Base-by-base conservation (phyloP, 345 rosid genomes). In the Luvunga scandens region DNA sequence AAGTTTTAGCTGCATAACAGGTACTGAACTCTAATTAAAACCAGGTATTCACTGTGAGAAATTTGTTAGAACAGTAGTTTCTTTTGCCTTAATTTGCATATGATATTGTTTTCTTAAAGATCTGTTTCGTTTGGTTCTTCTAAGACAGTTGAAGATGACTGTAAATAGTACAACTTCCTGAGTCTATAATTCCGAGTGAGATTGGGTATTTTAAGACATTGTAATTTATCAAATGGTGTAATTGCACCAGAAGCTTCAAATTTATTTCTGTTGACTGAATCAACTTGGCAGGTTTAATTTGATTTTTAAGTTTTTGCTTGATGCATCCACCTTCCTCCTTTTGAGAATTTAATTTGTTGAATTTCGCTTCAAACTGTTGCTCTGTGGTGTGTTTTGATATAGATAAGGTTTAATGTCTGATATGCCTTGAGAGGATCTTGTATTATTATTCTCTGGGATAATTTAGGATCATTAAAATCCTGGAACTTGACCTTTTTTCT, bases 401-500 rank as follows among this genome's bases (percentile, higher is more conserved):
- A 45, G 38, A 24, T 62, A 50, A 4, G 16, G 28, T 38, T 34
- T 65, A 53, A 31, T 21, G 57, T 64, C 36, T 55, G 31, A 56
- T 31, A 78, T 74, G 59, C 62, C 71, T 59, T 66, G 48, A 39
- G 34, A 39, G 39, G 21, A 67, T 24, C 48, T 66, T 74, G 21
- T 74, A 12, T 74, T 18, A n/a, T 64, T 38, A 66, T 36, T 63
- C 45, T 21, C 21, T 39, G 19, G 6, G 33, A 28, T 5, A 57
- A 45, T 42, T 48, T 73, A 45, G 57, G 45, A 24, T 31, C 22
- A 24, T 34, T 62, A 6, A 24, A 14, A 33, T 67, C 50, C 48
- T 72, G 77, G 73, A 72, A 36, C n/a, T n/a, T 77, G 71, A 77
- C 79, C 27, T 72, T 70, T 69, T 77, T 61, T 59, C 71, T 72